These are phyloP conservation scores for Prunella vulgaris DNA, from an alignment of 257 asterid species.

Conservation along the genomic window DNA sequence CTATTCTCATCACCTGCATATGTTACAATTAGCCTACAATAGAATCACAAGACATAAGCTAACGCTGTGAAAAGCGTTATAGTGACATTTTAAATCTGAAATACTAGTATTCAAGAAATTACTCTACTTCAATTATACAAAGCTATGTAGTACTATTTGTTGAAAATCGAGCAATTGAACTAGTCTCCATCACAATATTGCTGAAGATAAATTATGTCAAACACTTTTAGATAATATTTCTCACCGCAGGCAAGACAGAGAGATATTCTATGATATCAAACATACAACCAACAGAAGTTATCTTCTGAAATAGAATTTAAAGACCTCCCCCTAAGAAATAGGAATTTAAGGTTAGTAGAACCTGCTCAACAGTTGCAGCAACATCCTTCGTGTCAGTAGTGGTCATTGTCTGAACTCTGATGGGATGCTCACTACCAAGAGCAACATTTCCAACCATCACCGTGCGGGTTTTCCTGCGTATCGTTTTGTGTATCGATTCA, in stretches of 20 bases:
- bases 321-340: not conserved
- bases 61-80: not conserved
- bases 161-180: not conserved
- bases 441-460: slow-evolving; percentile 99
- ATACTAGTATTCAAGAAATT: not conserved
- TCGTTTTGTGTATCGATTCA: slow-evolving; percentile 80
- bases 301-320: not conserved
- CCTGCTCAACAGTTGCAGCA: slow-evolving; percentile 95
- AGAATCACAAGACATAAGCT: not conserved
- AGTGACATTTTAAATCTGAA: not conserved
- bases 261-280: not conserved
- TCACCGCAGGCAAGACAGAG: not conserved
- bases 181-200: not conserved
- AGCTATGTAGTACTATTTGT: not conserved
- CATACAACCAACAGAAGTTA: not conserved
- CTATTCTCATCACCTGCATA: slow-evolving; percentile 89
- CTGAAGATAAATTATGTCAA: not conserved
- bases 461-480: slow-evolving; percentile 84
- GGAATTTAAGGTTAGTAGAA: slow-evolving; percentile 22
- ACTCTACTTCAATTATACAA: not conserved
- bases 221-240: not conserved
- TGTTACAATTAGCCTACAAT: slow-evolving; percentile 11
- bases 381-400: slow-evolving; percentile 98
- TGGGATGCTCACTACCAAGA: slow-evolving; percentile 95
- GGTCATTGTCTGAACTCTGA: slow-evolving; percentile 96